Conservation (phyloP, 306 rosid genomes). For the Quercus berberidifolia region DNA sequence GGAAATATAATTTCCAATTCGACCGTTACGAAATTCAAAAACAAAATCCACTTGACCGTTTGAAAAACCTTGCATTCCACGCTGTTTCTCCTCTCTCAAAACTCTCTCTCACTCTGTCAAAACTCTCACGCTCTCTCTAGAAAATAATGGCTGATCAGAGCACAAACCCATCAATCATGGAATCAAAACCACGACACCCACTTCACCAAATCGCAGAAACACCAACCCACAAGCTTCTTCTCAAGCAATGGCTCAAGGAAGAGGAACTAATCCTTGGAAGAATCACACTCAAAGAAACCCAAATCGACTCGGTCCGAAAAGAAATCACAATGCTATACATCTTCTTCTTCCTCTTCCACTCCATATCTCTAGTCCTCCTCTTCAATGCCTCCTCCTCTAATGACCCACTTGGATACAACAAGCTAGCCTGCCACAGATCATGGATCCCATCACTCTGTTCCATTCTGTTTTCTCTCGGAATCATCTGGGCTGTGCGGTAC, state of each 20-base stretch:
- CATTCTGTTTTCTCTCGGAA: slow-evolving; percentile 60
- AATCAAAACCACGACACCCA: slow-evolving; percentile 69
- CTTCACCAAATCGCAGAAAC: slow-evolving; percentile 91
- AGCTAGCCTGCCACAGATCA: slow-evolving; percentile 49
- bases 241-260: slow-evolving; percentile 96
- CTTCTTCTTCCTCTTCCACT: slow-evolving; percentile 95
- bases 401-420: slow-evolving; percentile 4
- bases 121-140: background rate
- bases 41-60: slow-evolving; percentile 13
- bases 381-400: slow-evolving; percentile 51
- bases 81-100: slow-evolving; percentile 1
- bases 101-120: background rate
- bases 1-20: slow-evolving; percentile 28
- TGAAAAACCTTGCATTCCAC: background rate
- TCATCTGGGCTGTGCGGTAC: slow-evolving; percentile 84
- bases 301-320: slow-evolving; percentile 63
- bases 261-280: slow-evolving; percentile 77
- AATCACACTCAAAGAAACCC: slow-evolving; percentile 70
- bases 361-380: slow-evolving; percentile 69
- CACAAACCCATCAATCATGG: slow-evolving; percentile 58
- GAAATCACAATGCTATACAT: slow-evolving; percentile 78
- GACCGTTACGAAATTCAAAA: slow-evolving; percentile 59
- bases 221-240: slow-evolving; percentile 92
- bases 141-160: slow-evolving; percentile 48
- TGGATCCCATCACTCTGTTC: slow-evolving; percentile 90